Evolutionary conservation across 192 early-diverging fungal species (phyloP).

Genomic region (Coemansia sp.): DNA sequence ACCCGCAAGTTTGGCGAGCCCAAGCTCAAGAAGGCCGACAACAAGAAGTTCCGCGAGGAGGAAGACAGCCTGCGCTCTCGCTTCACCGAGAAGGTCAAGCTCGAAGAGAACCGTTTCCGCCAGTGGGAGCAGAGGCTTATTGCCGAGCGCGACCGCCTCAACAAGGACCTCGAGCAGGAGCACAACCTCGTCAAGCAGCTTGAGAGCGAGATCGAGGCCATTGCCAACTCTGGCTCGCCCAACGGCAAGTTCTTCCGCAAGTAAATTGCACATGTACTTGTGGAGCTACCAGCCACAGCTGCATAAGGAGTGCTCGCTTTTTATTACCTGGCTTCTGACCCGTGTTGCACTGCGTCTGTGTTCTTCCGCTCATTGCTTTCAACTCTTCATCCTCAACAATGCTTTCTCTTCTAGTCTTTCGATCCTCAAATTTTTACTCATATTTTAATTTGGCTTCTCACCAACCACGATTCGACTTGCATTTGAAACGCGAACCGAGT

Average conservation of each 20-base stretch:
- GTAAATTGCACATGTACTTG: constrained; percentile 13
- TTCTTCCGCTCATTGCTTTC: background rate
- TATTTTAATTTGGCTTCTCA: background rate
- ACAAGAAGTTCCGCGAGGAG: constrained; percentile 97
- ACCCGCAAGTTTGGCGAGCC: constrained; percentile 85
- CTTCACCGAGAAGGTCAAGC: constrained; percentile 97
- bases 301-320: too few species aligned
- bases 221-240: constrained; percentile 47
- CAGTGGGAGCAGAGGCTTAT: constrained; percentile 96
- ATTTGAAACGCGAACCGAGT: background rate
- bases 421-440: background rate
- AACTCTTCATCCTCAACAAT: constrained; percentile 1
- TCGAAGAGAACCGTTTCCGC: constrained; percentile 97
- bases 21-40: constrained; percentile 76
- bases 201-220: constrained; percentile 74
- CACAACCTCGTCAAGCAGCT: constrained; percentile 92
- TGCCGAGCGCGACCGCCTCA: constrained; percentile 95
- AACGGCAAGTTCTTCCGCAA: constrained; percentile 58
- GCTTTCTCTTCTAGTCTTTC: background rate
- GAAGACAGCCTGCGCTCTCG: constrained; percentile 93
- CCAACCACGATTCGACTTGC: background rate
- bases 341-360: background rate
- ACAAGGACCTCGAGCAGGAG: constrained; percentile 96
- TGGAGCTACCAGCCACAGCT: background rate
- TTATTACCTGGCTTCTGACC: background rate